A percentile compares a stretch with the other conserved stretches of the same genome.
Evolutionary conservation across 179 eudicot species (phyloP).

Genomic region (Vitellaria paradoxa): DNA sequence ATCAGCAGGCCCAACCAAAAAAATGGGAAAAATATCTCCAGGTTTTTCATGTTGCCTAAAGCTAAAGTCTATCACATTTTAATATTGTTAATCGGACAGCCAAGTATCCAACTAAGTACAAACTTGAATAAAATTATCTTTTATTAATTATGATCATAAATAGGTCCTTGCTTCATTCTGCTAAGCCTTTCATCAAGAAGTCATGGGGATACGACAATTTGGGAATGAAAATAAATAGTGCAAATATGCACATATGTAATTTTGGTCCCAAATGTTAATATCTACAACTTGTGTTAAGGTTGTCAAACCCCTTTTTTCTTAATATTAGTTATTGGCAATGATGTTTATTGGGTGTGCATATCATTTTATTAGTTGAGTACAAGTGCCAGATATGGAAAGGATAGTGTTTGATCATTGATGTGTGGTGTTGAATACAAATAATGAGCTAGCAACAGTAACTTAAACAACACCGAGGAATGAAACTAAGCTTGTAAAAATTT

Average conservation of each 20-base stretch:
- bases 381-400: too few relatives aligned
- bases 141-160: neutral
- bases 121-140: neutral
- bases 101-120: neutral
- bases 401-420: neutral
- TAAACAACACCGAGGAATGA: neutral
- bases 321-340: neutral
- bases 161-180: neutral
- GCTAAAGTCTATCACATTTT: neutral
- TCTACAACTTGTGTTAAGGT: neutral
- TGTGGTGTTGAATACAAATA: neutral
- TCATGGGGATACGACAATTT: neutral
- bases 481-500: neutral
- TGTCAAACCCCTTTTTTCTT: neutral
- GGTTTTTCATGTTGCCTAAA: neutral
- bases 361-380: too few relatives aligned
- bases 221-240: too few relatives aligned
- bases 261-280: neutral
- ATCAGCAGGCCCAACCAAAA: neutral
- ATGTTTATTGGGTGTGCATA: neutral
- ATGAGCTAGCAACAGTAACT: neutral
- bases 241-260: too few relatives aligned
- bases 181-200: neutral
- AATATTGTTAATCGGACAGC: neutral
- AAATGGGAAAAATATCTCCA: neutral